These are phyloP conservation scores for Globisporangium solare DNA, from an alignment of 352 stramenopile species.

Conservation along the genomic window DNA sequence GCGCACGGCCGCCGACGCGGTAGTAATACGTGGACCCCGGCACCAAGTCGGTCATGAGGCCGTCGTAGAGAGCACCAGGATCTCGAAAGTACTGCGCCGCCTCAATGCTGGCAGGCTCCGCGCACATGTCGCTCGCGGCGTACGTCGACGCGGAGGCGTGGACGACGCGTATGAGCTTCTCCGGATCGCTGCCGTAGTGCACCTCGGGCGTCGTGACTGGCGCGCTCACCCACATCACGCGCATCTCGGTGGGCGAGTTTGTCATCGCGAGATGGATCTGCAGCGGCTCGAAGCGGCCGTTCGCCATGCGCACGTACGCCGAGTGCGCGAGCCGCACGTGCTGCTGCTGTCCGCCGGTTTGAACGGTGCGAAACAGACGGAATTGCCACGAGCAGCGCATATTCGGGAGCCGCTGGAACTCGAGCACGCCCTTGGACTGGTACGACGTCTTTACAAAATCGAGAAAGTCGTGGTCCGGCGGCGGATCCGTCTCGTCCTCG, in stretches of 20 bases:
- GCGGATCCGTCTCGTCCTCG: constrained; percentile 7
- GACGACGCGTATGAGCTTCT: neutral
- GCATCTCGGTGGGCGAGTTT: constrained; percentile 16
- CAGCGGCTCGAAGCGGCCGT: constrained; percentile 17
- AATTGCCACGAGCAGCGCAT: constrained; percentile 36
- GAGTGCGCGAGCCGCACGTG: constrained; percentile 16
- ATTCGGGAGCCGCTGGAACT: constrained; percentile 21
- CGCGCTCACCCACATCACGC: constrained; percentile 21
- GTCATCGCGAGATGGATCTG: constrained; percentile 25
- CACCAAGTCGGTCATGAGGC: constrained; percentile 12
- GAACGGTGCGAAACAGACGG: constrained; percentile 15
- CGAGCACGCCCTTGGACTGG: constrained; percentile 1
- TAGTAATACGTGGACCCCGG: constrained; percentile 14
- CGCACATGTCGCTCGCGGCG: constrained; percentile 15
- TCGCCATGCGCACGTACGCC: constrained; percentile 13
- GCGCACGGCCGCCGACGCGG: constrained; percentile 7
- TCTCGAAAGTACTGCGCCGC: constrained; percentile 12
- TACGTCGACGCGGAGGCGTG: neutral
- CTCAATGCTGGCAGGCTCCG: constrained; percentile 5
- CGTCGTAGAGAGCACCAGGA: constrained; percentile 11
- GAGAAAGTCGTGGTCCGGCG: neutral
- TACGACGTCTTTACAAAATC: constrained; percentile 6
- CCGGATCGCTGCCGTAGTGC: constrained; percentile 2
- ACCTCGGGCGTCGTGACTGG: constrained; percentile 9
- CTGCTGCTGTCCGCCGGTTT: neutral